phyloP scores from a whole-genome alignment of 441 rosid species.

The Adansonia gregorii region DNA sequence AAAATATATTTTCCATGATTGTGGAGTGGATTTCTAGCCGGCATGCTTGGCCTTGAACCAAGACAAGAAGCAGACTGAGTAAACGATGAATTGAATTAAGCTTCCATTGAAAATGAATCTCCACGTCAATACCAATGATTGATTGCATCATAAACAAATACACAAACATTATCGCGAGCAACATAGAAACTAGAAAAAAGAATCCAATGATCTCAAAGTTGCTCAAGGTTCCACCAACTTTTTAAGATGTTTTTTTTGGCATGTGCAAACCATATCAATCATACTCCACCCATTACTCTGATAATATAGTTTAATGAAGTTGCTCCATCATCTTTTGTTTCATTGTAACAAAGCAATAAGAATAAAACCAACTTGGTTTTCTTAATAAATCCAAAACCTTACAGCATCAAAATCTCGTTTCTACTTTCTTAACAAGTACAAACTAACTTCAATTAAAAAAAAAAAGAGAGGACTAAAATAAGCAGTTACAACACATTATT shows the following conservation, averaged over 20 bases:
- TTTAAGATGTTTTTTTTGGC: neutral
- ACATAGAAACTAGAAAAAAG: neutral
- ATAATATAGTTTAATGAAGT: neutral
- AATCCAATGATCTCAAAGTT: neutral
- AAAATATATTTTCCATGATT: neutral
- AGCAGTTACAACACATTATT: neutral
- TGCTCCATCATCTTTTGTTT: neutral
- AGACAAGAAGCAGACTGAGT: neutral
- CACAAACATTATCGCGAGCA: neutral
- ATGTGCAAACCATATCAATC: constrained; percentile 17
- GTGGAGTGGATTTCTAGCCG: constrained; percentile 9
- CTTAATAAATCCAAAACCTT: constrained; percentile 15
- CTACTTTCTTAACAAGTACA: constrained; percentile 18
- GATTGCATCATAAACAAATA: neutral
- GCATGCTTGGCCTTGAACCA: neutral
- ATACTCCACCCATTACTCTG: neutral
- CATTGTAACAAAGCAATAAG: constrained; percentile 3
- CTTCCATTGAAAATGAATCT: neutral
- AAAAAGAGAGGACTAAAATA: neutral
- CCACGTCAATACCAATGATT: neutral
- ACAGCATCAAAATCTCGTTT: constrained; percentile 21
- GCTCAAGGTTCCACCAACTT: neutral
- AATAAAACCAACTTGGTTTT: constrained; percentile 29
- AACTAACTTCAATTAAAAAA: constrained; percentile 16
- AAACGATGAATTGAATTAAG: neutral